Evolutionary conservation across 306 rosid genomes (phyloP).

Genomic region (Cicer bijugum): DNA sequence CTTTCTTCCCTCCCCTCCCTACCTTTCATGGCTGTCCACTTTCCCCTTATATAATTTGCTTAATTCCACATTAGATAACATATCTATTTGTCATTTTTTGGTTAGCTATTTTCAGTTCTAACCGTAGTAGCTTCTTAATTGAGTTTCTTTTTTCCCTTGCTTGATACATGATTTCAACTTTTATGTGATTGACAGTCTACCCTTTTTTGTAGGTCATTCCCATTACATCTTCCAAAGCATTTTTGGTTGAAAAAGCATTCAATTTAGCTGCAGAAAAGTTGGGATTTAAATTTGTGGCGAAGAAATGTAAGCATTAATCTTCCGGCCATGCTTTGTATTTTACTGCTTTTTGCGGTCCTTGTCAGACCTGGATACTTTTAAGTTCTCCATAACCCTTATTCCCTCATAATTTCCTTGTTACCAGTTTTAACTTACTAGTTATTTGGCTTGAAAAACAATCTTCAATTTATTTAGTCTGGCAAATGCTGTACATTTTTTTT

Average conservation of each 20-base stretch:
- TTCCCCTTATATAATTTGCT: constrained; percentile 32
- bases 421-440: constrained; percentile 30
- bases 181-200: constrained; percentile 24
- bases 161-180: constrained; percentile 19
- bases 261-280: constrained; percentile 86
- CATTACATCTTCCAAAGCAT: constrained; percentile 75
- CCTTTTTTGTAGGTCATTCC: constrained; percentile 75
- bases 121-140: constrained; percentile 12
- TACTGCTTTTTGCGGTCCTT: constrained; percentile 5
- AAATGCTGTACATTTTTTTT: background rate
- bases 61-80: constrained; percentile 28
- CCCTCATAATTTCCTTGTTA: constrained; percentile 38
- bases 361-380: constrained; percentile 32
- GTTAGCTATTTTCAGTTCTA: constrained; percentile 40
- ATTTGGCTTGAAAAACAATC: constrained; percentile 30
- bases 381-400: constrained; percentile 21
- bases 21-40: constrained; percentile 20
- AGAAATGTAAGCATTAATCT: constrained; percentile 59
- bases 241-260: constrained; percentile 66
- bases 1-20: constrained; percentile 21
- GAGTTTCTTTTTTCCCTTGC: background rate
- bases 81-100: constrained; percentile 16
- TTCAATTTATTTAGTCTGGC: constrained; percentile 21
- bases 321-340: constrained; percentile 31
- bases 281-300: constrained; percentile 67